Conservation (phyloP, 2,329 filamentous ascomycete genomes). For the Cadophora sp. region DNA sequence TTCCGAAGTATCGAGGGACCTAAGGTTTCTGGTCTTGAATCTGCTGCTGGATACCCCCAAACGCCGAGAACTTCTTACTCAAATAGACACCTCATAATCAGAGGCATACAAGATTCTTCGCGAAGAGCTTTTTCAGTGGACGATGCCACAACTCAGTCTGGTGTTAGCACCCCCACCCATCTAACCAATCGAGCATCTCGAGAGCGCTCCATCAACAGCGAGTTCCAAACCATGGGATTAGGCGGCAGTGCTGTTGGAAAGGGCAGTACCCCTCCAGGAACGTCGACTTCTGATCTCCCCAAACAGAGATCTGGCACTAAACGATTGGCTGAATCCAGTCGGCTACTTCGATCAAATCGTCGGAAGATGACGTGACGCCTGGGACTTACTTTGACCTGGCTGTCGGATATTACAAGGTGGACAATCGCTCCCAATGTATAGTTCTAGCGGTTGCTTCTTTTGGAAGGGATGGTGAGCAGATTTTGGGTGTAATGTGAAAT, state of each 20-base stretch:
- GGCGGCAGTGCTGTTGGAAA: not conserved
- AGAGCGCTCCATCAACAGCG: not conserved
- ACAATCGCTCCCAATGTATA: not conserved
- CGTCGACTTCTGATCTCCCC: not conserved
- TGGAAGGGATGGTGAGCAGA: not conserved
- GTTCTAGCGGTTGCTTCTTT: not conserved
- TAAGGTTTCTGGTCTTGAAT: too few species aligned
- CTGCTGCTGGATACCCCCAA: not conserved
- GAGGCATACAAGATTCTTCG: conserved; percentile 6
- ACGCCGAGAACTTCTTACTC: not conserved
- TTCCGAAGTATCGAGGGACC: not conserved
- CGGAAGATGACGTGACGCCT: conserved; percentile 5
- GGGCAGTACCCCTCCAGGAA: not conserved
- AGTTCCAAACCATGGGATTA: not conserved
- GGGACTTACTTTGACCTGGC: too few species aligned
- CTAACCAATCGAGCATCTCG: not conserved
- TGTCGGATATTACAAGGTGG: not conserved
- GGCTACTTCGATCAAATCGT: not conserved
- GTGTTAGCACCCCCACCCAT: not conserved
- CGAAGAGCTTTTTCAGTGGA: conserved; percentile 5
- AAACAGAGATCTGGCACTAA: conserved; percentile 5
- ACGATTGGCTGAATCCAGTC: not conserved
- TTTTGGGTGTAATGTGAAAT: not conserved
- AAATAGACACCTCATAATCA: not conserved
- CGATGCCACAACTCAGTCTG: not conserved